A percentile compares a stretch with the other conserved stretches of the same genome.
These are phyloP conservation scores for Metarhizium robertsii DNA, from an alignment of 2,329 filamentous ascomycete species.

Conservation along the genomic window DNA sequence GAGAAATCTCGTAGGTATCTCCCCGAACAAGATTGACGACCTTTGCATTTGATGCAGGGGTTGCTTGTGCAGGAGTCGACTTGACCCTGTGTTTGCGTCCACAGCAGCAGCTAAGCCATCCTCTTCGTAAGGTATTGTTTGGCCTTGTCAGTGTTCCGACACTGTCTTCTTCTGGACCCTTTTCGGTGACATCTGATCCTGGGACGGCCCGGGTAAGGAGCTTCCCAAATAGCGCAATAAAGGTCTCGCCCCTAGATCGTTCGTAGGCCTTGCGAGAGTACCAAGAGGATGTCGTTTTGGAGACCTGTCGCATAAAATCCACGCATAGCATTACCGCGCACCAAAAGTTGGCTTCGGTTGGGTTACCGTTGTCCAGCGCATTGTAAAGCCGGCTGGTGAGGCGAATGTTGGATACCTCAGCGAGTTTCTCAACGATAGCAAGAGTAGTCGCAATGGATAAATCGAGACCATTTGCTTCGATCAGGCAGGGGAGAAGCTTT, in stretches of 20 bases:
- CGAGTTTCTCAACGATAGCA: slow-evolving; percentile 41
- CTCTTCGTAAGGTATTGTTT: slow-evolving; percentile 3
- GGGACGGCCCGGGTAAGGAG: slow-evolving; percentile 28
- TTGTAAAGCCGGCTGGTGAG: slow-evolving; percentile 27
- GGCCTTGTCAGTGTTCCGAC: neutral
- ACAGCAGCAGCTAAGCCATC: slow-evolving; percentile 13
- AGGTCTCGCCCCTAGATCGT: slow-evolving; percentile 63
- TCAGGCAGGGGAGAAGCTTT: slow-evolving; percentile 58
- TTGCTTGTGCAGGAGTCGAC: slow-evolving; percentile 18
- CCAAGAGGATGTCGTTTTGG: slow-evolving; percentile 49
- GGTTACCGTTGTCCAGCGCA: slow-evolving; percentile 21
- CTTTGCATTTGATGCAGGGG: slow-evolving; percentile 74
- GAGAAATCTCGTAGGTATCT: slow-evolving; percentile 74
- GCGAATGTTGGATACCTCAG: slow-evolving; percentile 28
- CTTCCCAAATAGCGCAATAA: slow-evolving; percentile 28
- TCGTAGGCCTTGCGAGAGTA: slow-evolving; percentile 79
- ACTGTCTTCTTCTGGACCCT: slow-evolving; percentile 16
- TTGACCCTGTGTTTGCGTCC: slow-evolving; percentile 11
- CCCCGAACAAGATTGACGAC: slow-evolving; percentile 80
- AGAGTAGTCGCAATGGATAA: slow-evolving; percentile 58
- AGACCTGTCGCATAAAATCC: slow-evolving; percentile 23
- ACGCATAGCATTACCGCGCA: slow-evolving; percentile 25
- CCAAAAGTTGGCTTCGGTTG: slow-evolving; percentile 25
- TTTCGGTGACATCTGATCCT: slow-evolving; percentile 28
- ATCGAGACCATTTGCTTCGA: slow-evolving; percentile 73